Percentiles rank a stretch among this genome's conserved stretches.
phyloP scores from a whole-genome alignment of 352 stramenopile species.

The Globisporangium apiculatum region DNA sequence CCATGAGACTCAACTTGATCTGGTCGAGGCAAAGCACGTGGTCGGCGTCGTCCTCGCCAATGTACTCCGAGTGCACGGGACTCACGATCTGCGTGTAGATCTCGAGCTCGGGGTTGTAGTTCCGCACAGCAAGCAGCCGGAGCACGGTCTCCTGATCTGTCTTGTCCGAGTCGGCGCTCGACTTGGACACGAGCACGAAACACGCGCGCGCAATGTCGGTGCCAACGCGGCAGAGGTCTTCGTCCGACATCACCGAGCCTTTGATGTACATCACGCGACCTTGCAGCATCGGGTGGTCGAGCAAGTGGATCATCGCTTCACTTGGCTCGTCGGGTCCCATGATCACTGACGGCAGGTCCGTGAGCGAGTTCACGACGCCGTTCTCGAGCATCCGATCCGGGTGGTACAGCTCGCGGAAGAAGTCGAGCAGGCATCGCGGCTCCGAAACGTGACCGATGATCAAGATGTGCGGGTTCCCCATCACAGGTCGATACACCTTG shows the following conservation, averaged over 20 bases:
- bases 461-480: conserved; percentile 48
- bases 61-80: conserved; percentile 45
- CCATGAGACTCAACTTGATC: conserved; percentile 56
- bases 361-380: conserved; percentile 21
- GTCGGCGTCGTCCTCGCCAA: conserved; percentile 44
- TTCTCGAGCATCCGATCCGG: conserved; percentile 34
- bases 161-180: conserved; percentile 24
- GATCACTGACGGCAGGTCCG: conserved; percentile 43
- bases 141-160: conserved; percentile 52
- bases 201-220: conserved; percentile 42
- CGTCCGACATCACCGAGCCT: conserved; percentile 53
- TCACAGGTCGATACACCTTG: conserved; percentile 39
- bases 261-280: conserved; percentile 61
- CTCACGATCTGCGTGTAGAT: conserved; percentile 59
- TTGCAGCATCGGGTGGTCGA: conserved; percentile 54
- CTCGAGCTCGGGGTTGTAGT: conserved; percentile 48
- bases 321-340: conserved; percentile 43
- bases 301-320: conserved; percentile 41
- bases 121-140: conserved; percentile 49
- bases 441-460: conserved; percentile 51
- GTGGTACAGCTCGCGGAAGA: conserved; percentile 63
- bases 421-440: conserved; percentile 39
- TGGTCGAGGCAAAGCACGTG: conserved; percentile 55
- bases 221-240: conserved; percentile 54
- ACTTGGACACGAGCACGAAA: conserved; percentile 51